Percentiles rank a stretch among this genome's conserved stretches.
Conservation (phyloP, 805 yeast genomes). For the Ogataea minuta region DNA sequence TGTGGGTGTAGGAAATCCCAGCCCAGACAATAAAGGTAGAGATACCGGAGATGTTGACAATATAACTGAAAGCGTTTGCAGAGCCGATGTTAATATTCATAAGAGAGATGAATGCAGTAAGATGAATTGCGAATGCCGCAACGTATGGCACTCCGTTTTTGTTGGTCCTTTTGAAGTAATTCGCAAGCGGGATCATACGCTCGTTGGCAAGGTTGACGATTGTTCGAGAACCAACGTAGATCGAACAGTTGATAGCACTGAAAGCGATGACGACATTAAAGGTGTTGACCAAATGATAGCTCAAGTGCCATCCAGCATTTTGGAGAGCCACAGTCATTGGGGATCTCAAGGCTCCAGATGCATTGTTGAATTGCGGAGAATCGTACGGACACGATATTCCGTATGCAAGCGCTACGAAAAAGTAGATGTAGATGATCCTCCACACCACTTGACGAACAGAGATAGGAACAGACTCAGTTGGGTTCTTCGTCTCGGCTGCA, state of each 20-base stretch:
- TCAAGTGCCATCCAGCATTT: conserved; percentile 51
- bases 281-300: conserved; percentile 56
- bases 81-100: conserved; percentile 60
- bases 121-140: conserved; percentile 54
- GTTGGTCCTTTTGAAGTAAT: conserved; percentile 48
- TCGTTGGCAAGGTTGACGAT: conserved; percentile 61
- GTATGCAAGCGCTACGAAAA: conserved; percentile 53
- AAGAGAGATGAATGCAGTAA: conserved; percentile 54
- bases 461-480: conserved; percentile 53
- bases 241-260: conserved; percentile 67
- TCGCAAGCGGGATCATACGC: conserved; percentile 39
- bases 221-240: conserved; percentile 68
- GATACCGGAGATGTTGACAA: conserved; percentile 63
- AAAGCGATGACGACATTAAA: conserved; percentile 62
- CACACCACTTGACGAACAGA: conserved; percentile 57
- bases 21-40: conserved; percentile 72
- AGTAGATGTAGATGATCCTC: conserved; percentile 53
- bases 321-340: conserved; percentile 49
- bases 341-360: conserved; percentile 41
- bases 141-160: conserved; percentile 63
- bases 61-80: conserved; percentile 56
- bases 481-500: conserved; percentile 62
- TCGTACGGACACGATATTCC: conserved; percentile 61
- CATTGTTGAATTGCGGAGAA: conserved; percentile 42
- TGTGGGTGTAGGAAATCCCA: conserved; percentile 51